These are phyloP conservation scores for Aspergillus incahuasiensis DNA, from an alignment of 495 filamentous ascomycete genomes.

Conservation along the genomic window DNA sequence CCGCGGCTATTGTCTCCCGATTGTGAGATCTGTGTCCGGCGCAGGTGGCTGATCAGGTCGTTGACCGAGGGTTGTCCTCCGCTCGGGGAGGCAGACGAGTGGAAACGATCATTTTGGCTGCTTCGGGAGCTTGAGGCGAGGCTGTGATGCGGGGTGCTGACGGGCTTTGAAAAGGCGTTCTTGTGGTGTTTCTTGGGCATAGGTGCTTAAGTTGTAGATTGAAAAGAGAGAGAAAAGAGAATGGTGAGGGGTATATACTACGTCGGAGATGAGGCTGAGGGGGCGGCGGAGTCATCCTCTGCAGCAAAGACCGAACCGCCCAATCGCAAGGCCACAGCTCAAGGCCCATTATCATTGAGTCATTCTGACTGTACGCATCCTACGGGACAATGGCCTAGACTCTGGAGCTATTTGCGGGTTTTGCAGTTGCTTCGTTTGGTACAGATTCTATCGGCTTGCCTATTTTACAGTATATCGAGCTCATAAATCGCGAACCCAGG, in stretches of 20 bases:
- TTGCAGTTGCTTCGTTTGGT: not conserved
- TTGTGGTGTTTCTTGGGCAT: slow-evolving; percentile 48
- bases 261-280: not conserved
- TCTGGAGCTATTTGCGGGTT: no score
- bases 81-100: slow-evolving; percentile 16
- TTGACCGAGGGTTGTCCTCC: slow-evolving; percentile 38
- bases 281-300: not conserved
- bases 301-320: no score
- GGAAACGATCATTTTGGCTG: slow-evolving; percentile 26
- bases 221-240: slow-evolving; percentile 6
- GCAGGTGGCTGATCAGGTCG: slow-evolving; percentile 46
- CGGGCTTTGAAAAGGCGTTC: slow-evolving; percentile 29
- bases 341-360: not conserved
- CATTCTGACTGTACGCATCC: not conserved
- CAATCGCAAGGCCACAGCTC: no score
- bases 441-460: not conserved
- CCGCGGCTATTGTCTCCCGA: slow-evolving; percentile 16
- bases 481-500: slow-evolving; percentile 58
- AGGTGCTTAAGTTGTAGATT: slow-evolving; percentile 15
- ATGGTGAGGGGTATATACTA: not conserved
- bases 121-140: slow-evolving; percentile 24
- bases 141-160: slow-evolving; percentile 36
- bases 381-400: no score
- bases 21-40: slow-evolving; percentile 36
- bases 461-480: slow-evolving; percentile 12